Conservation (phyloP, 2,329 filamentous ascomycete genomes). For the Fusarium albidum region DNA sequence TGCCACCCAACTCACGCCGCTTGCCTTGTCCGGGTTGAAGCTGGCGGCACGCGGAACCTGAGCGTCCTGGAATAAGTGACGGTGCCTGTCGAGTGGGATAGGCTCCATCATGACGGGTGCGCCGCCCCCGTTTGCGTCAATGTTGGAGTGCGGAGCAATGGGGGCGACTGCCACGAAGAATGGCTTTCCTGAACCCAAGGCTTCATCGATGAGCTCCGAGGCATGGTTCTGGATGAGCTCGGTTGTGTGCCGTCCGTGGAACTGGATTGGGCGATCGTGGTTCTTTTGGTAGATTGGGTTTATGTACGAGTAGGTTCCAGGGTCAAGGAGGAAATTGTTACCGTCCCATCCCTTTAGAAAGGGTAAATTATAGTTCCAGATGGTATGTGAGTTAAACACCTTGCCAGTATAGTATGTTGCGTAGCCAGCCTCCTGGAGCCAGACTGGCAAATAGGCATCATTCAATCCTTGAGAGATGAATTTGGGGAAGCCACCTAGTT, state of each 20-base stretch:
- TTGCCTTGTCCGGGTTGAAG: constrained; percentile 71
- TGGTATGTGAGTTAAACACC: constrained; percentile 71
- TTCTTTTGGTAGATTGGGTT: constrained; percentile 59
- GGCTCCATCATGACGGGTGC: constrained; percentile 46
- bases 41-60: constrained; percentile 68
- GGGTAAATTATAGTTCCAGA: constrained; percentile 68
- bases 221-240: constrained; percentile 69
- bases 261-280: constrained; percentile 43
- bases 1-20: constrained; percentile 56
- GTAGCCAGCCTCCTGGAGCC: constrained; percentile 74
- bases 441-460: constrained; percentile 72
- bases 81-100: constrained; percentile 67
- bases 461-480: constrained; percentile 72
- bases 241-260: constrained; percentile 49
- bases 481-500: constrained; percentile 65
- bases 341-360: constrained; percentile 66
- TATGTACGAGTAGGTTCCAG: constrained; percentile 52
- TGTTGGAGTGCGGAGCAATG: constrained; percentile 71
- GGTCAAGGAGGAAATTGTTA: constrained; percentile 47
- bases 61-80: constrained; percentile 66
- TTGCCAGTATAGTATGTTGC: constrained; percentile 79
- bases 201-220: constrained; percentile 68
- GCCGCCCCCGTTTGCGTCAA: constrained; percentile 33
- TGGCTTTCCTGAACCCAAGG: constrained; percentile 59
- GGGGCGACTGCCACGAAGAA: constrained; percentile 75